Evolutionary conservation across 306 rosid species (phyloP).

Genomic region (Psophocarpus tetragonolobus): DNA sequence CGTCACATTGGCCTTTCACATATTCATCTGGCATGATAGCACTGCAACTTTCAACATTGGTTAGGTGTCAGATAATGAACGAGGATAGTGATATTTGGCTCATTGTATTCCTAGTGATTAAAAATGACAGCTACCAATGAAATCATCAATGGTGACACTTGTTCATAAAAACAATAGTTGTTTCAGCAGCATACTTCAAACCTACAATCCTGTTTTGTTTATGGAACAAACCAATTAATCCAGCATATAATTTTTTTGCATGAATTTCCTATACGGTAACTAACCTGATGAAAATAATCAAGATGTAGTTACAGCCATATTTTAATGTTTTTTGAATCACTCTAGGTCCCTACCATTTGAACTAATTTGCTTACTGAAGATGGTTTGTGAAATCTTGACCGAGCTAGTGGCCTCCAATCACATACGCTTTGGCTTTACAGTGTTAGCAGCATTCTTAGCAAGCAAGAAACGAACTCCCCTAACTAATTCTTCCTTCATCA

Average conservation of each 20-base stretch:
- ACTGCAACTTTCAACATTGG: neutral
- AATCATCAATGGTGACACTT: neutral
- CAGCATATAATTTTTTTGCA: neutral
- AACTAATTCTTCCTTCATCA: conserved; percentile 94
- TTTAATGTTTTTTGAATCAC: conserved; percentile 18
- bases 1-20: no score
- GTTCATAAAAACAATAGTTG: neutral
- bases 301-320: neutral
- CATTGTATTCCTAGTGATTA: neutral
- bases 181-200: neutral
- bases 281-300: neutral
- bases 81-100: neutral
- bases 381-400: conserved; percentile 28
- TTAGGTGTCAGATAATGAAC: neutral
- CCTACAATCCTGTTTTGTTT: neutral
- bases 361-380: conserved; percentile 26
- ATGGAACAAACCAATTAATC: neutral
- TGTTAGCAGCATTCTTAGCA: conserved; percentile 40
- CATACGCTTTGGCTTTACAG: conserved; percentile 50
- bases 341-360: conserved; percentile 34
- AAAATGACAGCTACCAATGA: neutral
- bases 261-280: neutral
- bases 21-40: neutral
- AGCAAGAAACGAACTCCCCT: conserved; percentile 64
- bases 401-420: conserved; percentile 36